phyloP scores from a whole-genome alignment of 2,329 filamentous ascomycete species.

The Xylaria digitata region DNA sequence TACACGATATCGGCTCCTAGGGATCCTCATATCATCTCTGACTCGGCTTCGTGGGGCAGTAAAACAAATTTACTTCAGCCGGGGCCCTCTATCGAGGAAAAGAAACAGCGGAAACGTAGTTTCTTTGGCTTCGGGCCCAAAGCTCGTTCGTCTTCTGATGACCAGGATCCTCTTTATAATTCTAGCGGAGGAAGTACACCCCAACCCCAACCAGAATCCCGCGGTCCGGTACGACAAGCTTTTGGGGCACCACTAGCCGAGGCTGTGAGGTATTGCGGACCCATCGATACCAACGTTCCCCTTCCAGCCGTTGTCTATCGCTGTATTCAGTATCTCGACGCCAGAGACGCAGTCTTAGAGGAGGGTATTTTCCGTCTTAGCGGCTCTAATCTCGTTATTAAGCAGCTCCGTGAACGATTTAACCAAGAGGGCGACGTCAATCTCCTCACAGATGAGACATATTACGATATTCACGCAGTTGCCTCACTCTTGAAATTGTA shows the following conservation, averaged over 20 bases:
- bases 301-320: slow-evolving; percentile 94
- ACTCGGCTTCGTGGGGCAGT: slow-evolving; percentile 87
- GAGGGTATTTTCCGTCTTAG: slow-evolving; percentile 97
- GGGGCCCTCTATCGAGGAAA: slow-evolving; percentile 72
- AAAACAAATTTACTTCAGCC: slow-evolving; percentile 66
- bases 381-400: slow-evolving; percentile 96
- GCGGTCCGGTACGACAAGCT: slow-evolving; percentile 72
- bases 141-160: slow-evolving; percentile 67
- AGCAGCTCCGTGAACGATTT: slow-evolving; percentile 89
- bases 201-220: slow-evolving; percentile 56
- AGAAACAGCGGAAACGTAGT: slow-evolving; percentile 82
- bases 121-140: slow-evolving; percentile 77
- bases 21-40: slow-evolving; percentile 85
- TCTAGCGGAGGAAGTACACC: slow-evolving; percentile 57
- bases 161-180: slow-evolving; percentile 66
- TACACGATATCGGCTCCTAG: slow-evolving; percentile 84
- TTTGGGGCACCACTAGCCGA: slow-evolving; percentile 89
- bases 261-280: slow-evolving; percentile 83
- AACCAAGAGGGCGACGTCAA: slow-evolving; percentile 93
- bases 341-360: slow-evolving; percentile 82
- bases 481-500: slow-evolving; percentile 95
- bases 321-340: slow-evolving; percentile 91
- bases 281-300: slow-evolving; percentile 76
- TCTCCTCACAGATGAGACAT: slow-evolving; percentile 81
- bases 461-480: slow-evolving; percentile 95